Conservation (phyloP, 2,329 filamentous ascomycete genomes). For the Fusarium chaquense region DNA sequence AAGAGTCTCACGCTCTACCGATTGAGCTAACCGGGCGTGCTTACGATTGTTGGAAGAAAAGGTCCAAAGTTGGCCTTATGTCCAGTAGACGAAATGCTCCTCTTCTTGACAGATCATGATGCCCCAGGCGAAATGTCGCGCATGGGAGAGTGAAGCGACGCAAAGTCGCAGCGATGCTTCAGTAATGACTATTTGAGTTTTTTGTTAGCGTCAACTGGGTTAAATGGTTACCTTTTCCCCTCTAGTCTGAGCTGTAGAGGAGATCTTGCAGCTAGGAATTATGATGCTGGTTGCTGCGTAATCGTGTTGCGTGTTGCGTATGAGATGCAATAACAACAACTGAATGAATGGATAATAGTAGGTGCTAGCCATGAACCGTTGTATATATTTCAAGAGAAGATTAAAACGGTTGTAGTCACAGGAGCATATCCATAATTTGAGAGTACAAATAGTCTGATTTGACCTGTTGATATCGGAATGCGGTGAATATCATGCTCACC, state of each 20-base stretch:
- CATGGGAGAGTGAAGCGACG: not conserved
- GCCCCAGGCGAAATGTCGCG: not conserved
- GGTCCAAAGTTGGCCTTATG: not conserved
- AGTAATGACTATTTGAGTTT: too few species aligned
- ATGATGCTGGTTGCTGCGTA: too few species aligned
- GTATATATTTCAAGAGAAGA: not conserved
- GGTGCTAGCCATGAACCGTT: not conserved
- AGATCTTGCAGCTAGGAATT: not conserved
- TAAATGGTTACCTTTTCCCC: not conserved
- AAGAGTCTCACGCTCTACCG: constrained; percentile 77
- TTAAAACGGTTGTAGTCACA: too few species aligned
- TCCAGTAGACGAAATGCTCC: accelerated
- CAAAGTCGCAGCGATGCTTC: not conserved
- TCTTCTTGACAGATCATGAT: too few species aligned
- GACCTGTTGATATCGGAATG: not conserved
- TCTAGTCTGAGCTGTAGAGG: too few species aligned
- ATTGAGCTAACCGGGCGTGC: constrained; percentile 55
- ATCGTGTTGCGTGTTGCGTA: too few species aligned
- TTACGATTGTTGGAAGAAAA: constrained; percentile 46
- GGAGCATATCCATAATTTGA: accelerated
- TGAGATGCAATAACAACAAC: too few species aligned
- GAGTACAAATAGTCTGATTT: too few species aligned
- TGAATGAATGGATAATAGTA: not conserved
- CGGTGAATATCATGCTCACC: not conserved
- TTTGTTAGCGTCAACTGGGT: not conserved